Conservation (phyloP, 1,139 yeast species). For the Candida tunisiensis region DNA sequence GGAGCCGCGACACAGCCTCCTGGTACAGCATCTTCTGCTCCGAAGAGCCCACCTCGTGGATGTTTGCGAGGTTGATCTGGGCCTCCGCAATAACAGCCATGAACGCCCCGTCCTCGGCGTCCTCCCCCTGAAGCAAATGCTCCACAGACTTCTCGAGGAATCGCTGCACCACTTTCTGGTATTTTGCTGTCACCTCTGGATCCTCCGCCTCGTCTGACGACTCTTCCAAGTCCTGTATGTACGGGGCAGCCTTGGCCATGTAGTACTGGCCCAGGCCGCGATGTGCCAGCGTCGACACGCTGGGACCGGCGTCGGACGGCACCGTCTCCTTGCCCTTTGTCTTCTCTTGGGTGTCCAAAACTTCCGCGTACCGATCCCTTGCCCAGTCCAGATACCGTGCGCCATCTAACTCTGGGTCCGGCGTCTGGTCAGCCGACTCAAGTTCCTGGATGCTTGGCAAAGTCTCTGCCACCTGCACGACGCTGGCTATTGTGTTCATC, state of each 20-base stretch:
- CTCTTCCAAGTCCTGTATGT: conserved; percentile 9
- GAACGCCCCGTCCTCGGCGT: conserved; percentile 58
- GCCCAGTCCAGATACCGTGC: conserved; percentile 9
- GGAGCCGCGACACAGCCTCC: conserved; percentile 34
- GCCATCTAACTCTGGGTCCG: neutral
- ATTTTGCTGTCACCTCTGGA: conserved; percentile 8
- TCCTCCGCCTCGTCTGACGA: conserved; percentile 9
- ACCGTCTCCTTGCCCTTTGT: conserved; percentile 9
- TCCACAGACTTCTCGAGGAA: conserved; percentile 39
- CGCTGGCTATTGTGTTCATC: no score
- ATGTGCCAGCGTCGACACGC: conserved; percentile 11
- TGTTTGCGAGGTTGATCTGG: conserved; percentile 58
- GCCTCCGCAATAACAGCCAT: conserved; percentile 82
- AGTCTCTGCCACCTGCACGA: no score
- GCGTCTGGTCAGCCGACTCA: conserved; percentile 25
- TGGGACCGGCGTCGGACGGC: neutral
- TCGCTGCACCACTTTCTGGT: conserved; percentile 27
- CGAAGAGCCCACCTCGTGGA: conserved; percentile 42
- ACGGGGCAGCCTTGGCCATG: conserved; percentile 18
- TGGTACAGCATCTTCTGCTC: conserved; percentile 49
- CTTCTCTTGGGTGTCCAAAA: conserved; percentile 6
- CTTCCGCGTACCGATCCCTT: conserved; percentile 7
- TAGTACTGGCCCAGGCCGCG: conserved; percentile 18
- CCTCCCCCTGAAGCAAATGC: conserved; percentile 40
- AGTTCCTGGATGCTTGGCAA: conserved; percentile 27